Percentiles rank a stretch among this genome's conserved stretches.
phyloP scores from a whole-genome alignment of 352 stramenopile genomes.

The Blastocystis sp. region DNA sequence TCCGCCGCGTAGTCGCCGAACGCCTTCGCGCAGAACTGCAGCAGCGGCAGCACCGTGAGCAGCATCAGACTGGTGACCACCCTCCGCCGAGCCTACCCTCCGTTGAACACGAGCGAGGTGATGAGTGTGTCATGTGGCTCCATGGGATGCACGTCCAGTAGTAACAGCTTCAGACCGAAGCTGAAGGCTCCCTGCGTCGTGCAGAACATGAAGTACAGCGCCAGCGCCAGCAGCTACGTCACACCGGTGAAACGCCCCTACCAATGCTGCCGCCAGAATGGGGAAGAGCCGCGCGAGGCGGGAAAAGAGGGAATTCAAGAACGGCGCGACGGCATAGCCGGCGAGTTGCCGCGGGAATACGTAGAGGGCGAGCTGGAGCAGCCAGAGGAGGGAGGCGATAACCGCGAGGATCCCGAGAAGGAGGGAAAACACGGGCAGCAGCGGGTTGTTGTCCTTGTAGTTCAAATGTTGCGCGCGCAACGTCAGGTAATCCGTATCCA shows the following conservation, averaged over 20 bases:
- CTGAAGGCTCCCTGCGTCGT: constrained; percentile 53
- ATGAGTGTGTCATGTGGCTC: constrained; percentile 55
- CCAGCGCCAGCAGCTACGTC: constrained; percentile 40
- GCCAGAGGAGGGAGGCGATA: constrained; percentile 33
- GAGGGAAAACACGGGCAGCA: constrained; percentile 34
- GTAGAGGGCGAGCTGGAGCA: constrained; percentile 43
- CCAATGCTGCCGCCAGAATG: constrained; percentile 20
- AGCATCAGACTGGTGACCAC: background rate
- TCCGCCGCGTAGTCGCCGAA: constrained; percentile 46
- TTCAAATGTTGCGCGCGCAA: constrained; percentile 51
- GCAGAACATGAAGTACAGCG: constrained; percentile 57
- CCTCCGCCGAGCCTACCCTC: background rate
- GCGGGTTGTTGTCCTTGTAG: constrained; percentile 56
- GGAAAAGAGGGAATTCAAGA: constrained; percentile 48
- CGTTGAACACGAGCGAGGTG: constrained; percentile 56
- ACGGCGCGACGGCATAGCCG: background rate
- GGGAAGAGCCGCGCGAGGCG: constrained; percentile 16
- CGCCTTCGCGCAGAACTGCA: constrained; percentile 51
- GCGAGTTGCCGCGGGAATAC: constrained; percentile 51
- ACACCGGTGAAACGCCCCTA: background rate
- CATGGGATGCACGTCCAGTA: constrained; percentile 50
- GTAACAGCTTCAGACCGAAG: constrained; percentile 43
- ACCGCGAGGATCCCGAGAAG: constrained; percentile 41
- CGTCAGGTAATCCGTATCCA: constrained; percentile 52
- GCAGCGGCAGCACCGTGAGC: constrained; percentile 25